Base-by-base conservation (phyloP, 139 green algal genomes). In the Zygnema circumcarinatum region DNA sequence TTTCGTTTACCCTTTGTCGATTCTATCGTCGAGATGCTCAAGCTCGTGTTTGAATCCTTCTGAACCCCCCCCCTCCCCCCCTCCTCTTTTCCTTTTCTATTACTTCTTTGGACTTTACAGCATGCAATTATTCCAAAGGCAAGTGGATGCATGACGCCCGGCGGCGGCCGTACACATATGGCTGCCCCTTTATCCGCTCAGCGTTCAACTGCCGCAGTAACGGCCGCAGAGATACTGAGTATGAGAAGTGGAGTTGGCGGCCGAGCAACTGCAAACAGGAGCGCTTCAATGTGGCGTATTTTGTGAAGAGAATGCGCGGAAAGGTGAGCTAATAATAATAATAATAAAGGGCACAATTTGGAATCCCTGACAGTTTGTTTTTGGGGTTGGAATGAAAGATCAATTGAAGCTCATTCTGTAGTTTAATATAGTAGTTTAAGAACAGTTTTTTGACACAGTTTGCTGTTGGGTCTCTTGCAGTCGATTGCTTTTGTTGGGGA, bases 131-230 rank as follows among this genome's bases (percentile, higher is more conserved):
- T 35, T 81, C 81, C 32, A 20, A 20, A 35, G 81, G 81, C 32
- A 32, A 52, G 22, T 87, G 81, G 81, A 35, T 67, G 38, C 47
- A 87, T 41, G 67, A 80, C 67, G 2, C 62, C 31, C 33, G 11
- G 67, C 36, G 67, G 0, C 67, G 68, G 20, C 38, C 31, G 16
- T 87, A 87, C 67, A 62, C 32, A 25, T 67, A 68, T 2, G 29
- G 32, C 1, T 87, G 81, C 67, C 7, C 2, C 31, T 87, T 42
- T 42, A 87, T 87, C 67, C 56, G 81, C 1, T 81, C 81, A 22
- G 67, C 81, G 16, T 87, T 87, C 67, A 87, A 87, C 38, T 87
- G 81, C 67, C 31, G 79, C 31, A 1, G n/a, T 11, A 83, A 87
- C 38, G 81, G 81, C 1, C 81, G 81, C 21, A 38, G 67, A 32